Base-by-base conservation (phyloP, 2,329 filamentous ascomycete species). In the Aspergillus awamori region DNA sequence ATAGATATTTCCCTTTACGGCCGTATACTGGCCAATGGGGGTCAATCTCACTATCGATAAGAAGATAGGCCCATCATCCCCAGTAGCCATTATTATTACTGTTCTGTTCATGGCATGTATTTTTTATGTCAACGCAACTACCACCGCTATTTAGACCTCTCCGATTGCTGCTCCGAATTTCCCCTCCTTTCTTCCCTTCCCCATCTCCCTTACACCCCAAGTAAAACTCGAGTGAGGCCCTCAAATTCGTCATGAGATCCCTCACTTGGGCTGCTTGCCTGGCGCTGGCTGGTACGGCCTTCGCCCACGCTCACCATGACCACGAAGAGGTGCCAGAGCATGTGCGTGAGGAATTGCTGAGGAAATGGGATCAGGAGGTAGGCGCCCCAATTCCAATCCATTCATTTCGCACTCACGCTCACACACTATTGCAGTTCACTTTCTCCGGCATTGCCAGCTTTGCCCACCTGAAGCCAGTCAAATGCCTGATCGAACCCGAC, bases 361-460 rank as follows among this genome's bases (percentile, higher is more conserved):
- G 73, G 66, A 82, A 81, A 73, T 82, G 80, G 80, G 77, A 80
- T 64, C 75, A 77, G 62, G 80, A 81, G 72, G 79, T 81, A 74
- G 30, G 57, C 43, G 41, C 22, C 39, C n/a, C 10, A 22, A 15
- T 13, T 22, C 22, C 11, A 10, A 26, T 5, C 22, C n/a, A 17
- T 4, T 17, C 11, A 20, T 28, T 11, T 36, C 17, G 13, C 30
- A 54, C 24, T 5, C 33, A 47, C 38, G 33, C 28, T 57, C 41
- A 61, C 28, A 53, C 41, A 61, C 11, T 33, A 55, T 13, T 38
- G 5, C 54, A 85, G 83, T 86, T 86, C 86, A 82, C 82, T 1
- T 95, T 92, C 74, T 84, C 85, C 28, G 91, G 91, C 61, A 90
- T 95, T 64, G 87, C 87, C 57, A 87, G 87, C 38, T 93, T 92